Base-by-base conservation (phyloP, 331 rosid genomes). In the Quercus tomentella region DNA sequence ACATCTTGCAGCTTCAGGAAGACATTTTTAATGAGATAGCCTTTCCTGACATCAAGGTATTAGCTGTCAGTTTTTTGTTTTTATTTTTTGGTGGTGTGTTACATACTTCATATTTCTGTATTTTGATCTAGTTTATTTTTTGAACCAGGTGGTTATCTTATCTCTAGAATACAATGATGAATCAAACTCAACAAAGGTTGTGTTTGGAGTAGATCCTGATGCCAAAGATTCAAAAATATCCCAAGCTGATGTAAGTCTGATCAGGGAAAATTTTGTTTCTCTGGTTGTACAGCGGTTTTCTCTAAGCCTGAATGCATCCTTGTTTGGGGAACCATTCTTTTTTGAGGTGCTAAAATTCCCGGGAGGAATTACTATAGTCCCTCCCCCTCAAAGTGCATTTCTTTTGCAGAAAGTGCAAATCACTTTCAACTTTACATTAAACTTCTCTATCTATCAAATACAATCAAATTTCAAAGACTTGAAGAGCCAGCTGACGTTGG, bases 321-420 rank as follows among this genome's bases (percentile, higher is more conserved):
- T 87, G 86, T 91, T 91, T 15, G 97, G 98, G 74, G 80, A 76
- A 58, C 85, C 95, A 26, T 63, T 11, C 60, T 75, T 43, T 76
- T 91, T 93, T 72, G 93, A 90, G 87, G 97, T 93, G 86, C 89
- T 90, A 75, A 91, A 88, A 91, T 90, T 90, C 74, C 89, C 86
- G 6, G 97, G 93, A 73, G 98, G 97, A 85, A 90, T 93, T 82
- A 91, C 93, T 6, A 83, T 93, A 78, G 82, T 85, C 81, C 97
- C 92, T 26, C 79, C 92, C 31, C 79, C 73, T 17, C 95, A 93
- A 86, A 87, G 58, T 35, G 98, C 86, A 9, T 93, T 93, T 85
- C 98, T 86, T 82, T 85, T 93, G 80, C 98, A 93, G 85, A 82
- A 65, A 79, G 86, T 72, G 85, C 93, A 89, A 84, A 71, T 87